Base-by-base conservation (phyloP, 2,329 filamentous ascomycete species). In the Tolypocladium ovalisporum region DNA sequence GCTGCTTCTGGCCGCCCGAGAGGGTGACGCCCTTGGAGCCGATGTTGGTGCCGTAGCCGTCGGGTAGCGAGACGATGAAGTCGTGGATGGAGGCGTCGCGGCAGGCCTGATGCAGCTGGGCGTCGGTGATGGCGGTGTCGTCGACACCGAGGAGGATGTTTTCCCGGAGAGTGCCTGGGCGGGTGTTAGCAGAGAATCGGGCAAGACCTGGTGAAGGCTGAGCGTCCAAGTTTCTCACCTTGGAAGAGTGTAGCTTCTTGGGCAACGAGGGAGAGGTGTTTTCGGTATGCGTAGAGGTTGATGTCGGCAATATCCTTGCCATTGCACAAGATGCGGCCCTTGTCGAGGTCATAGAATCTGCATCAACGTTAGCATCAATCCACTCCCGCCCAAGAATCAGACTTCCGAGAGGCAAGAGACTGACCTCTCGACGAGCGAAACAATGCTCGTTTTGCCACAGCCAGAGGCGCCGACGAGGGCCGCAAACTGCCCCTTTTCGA, bases 191-290 rank as follows among this genome's bases (percentile, higher is more conserved):
- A 40, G 15, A 22, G 17, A 34, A 32, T 24, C 10, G 13, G 15
- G 19, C 22, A 0, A 29, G n/a, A n/a, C 29, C 22, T 7, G 4
- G 9, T 6, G 42, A 17, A 6, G 6, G n/a, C 40, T 24, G 37
- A 40, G 19, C 4, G n/a, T 9, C 40, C 1, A 44, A 19, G 2
- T 12, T n/a, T n/a, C 56, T 68, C 71, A 61, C 84, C 85, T 67
- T 85, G 83, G 65, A 89, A 90, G 0, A 92, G 76, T 0, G 84
- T 85, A 10, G 88, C 80, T 67, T 92, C 88, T 69, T 92, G 88
- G 4, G 86, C 83, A 0, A 92, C 88, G 0, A 92, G 78, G 1
- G 86, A 86, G 15, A 91, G 75, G 39, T 82, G 72, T 57, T 78
- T 76, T 44, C 88, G 81, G 67, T 90, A 90, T 22, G 78, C 72